Conservation (phyloP, 2,329 filamentous ascomycete species). For the Calonectria naviculata region DNA sequence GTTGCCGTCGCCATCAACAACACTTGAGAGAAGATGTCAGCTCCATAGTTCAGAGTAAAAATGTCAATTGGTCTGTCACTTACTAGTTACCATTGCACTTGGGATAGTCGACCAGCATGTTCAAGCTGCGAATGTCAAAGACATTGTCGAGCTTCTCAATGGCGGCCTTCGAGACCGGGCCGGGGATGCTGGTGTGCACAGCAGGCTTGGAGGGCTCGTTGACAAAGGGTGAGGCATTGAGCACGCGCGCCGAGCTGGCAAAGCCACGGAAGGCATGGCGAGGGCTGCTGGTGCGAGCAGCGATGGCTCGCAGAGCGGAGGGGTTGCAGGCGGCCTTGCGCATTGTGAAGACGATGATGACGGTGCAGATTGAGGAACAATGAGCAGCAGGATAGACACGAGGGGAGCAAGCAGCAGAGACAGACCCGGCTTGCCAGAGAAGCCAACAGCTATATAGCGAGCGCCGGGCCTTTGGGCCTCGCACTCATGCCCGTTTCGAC, state of each 20-base stretch:
- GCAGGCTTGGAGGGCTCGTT: constrained; percentile 62
- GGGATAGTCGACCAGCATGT: constrained; percentile 81
- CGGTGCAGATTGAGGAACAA: not conserved
- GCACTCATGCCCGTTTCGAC: not conserved
- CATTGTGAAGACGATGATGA: constrained; percentile 8
- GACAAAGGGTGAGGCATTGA: constrained; percentile 42
- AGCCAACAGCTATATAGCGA: not conserved
- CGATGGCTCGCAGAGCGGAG: not conserved
- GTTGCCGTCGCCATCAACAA: constrained; percentile 77
- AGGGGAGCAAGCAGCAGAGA: not conserved
- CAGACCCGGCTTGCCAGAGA: not conserved
- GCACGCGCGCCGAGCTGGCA: not conserved
- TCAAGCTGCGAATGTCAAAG: constrained; percentile 85
- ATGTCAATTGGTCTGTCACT: not conserved
- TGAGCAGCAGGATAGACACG: not conserved
- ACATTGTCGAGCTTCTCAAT: constrained; percentile 78
- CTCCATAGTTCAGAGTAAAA: no score
- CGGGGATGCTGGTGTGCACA: constrained; percentile 73
- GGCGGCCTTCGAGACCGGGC: constrained; percentile 75
- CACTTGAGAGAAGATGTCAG: constrained; percentile 39
- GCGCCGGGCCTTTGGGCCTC: no score
- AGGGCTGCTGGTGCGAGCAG: constrained; percentile 3
- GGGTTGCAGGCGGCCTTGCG: constrained; percentile 9
- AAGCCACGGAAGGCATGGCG: not conserved
- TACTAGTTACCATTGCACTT: constrained; percentile 80